Percentiles rank a stretch among this genome's conserved stretches.
Evolutionary conservation across 768 basidiomycete genomes (phyloP).

Genomic region (Tylopilus rubrobrunneus): DNA sequence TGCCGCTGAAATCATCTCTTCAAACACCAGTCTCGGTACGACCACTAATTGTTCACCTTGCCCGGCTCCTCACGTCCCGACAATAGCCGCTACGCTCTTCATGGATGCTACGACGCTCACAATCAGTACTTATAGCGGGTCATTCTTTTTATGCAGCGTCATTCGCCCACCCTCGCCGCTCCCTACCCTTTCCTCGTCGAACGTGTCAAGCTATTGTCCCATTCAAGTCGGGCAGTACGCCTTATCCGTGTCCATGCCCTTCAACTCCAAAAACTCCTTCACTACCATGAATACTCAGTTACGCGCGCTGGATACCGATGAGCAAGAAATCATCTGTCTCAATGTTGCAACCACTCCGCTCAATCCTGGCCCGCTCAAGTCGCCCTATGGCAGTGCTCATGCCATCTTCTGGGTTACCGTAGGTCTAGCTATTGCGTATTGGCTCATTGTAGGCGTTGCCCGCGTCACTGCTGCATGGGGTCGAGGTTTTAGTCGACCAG

Average conservation of each 20-base stretch:
- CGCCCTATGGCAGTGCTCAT: slow-evolving; percentile 62
- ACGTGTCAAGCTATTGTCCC: slow-evolving; percentile 60
- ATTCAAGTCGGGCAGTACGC: slow-evolving; percentile 76
- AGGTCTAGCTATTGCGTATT: slow-evolving; percentile 72
- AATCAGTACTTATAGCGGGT: slow-evolving; percentile 65
- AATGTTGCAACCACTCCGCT: slow-evolving; percentile 77
- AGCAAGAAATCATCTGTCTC: slow-evolving; percentile 79
- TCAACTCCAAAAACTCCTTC: slow-evolving; percentile 62
- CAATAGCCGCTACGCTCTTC: slow-evolving; percentile 73
- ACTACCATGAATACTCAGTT: slow-evolving; percentile 83
- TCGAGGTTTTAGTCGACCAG: slow-evolving; percentile 55
- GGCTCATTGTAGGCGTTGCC: slow-evolving; percentile 75
- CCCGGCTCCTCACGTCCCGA: slow-evolving; percentile 7
- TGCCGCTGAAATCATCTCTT: slow-evolving; percentile 55
- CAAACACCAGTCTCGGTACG: slow-evolving; percentile 65
- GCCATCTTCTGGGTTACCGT: slow-evolving; percentile 75
- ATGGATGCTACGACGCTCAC: slow-evolving; percentile 79
- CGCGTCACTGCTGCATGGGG: slow-evolving; percentile 84
- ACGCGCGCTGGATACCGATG: slow-evolving; percentile 84
- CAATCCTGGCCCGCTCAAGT: slow-evolving; percentile 47
- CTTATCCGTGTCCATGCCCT: slow-evolving; percentile 70
- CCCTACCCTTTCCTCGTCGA: slow-evolving; percentile 36
- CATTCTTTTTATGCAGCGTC: slow-evolving; percentile 73
- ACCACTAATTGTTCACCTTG: background rate
- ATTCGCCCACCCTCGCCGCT: slow-evolving; percentile 77